Evolutionary conservation across 345 rosid species (phyloP).

Genomic region (Noccaea caerulescens): DNA sequence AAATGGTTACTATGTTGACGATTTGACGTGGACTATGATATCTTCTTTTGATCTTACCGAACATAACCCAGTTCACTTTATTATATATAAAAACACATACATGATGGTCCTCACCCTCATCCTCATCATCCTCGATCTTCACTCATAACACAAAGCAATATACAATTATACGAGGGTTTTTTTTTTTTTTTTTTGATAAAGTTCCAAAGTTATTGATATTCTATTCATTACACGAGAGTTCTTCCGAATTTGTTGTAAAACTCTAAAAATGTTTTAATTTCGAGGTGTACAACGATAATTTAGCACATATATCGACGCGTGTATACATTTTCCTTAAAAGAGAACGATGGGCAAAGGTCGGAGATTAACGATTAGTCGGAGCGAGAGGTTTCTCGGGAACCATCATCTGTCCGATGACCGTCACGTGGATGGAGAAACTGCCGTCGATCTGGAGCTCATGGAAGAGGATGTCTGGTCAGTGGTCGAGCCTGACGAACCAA

Average conservation of each 20-base stretch:
- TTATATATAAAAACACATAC: constrained; percentile 5
- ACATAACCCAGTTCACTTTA: constrained; percentile 9
- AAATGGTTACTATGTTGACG: neutral
- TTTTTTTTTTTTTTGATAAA: no score
- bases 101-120: constrained; percentile 4
- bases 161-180: neutral
- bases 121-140: constrained; percentile 3
- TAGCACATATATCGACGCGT: neutral
- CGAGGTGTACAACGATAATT: neutral
- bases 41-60: constrained; percentile 5
- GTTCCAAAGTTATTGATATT: no score
- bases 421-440: constrained; percentile 25
- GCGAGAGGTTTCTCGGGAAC: constrained; percentile 59
- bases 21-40: constrained; percentile 19
- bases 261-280: neutral
- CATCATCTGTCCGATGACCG: constrained; percentile 25
- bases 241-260: neutral
- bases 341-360: constrained; percentile 53
- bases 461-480: constrained; percentile 87
- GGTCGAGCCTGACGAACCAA: constrained; percentile 42
- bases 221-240: neutral
- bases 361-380: constrained; percentile 61
- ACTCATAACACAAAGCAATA: constrained; percentile 8
- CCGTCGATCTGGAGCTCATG: constrained; percentile 51
- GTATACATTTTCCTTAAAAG: constrained; percentile 3